phyloP scores from a whole-genome alignment of 2,329 filamentous ascomycete genomes.

The Sordariomycetes sp. region DNA sequence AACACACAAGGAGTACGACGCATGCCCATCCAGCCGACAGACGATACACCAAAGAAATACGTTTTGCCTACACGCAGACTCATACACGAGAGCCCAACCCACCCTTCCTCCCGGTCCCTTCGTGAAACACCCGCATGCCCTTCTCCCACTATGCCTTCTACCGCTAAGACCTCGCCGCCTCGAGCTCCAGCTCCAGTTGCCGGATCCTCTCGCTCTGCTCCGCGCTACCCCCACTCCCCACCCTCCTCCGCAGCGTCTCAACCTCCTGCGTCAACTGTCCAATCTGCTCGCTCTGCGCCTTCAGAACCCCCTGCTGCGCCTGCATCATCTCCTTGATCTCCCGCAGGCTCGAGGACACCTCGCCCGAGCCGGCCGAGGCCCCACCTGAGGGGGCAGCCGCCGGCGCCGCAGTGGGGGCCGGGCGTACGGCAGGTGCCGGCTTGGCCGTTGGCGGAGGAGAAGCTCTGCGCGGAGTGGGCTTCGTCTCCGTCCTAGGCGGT shows the following conservation, averaged over 20 bases:
- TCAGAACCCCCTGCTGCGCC: constrained; percentile 67
- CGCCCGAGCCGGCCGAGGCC: constrained; percentile 7
- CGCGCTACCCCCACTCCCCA: constrained; percentile 39
- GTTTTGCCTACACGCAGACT: too few relatives aligned
- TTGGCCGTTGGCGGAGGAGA: constrained; percentile 8
- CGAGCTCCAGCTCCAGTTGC: constrained; percentile 57
- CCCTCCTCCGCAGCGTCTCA: constrained; percentile 68
- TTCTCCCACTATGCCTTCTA: background rate
- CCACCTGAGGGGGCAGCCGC: constrained; percentile 13
- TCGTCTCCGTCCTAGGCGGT: constrained; percentile 7
- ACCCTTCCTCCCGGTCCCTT: background rate
- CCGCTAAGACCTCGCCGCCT: constrained; percentile 47
- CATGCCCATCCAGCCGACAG: too few relatives aligned
- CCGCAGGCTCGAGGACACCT: constrained; percentile 54
- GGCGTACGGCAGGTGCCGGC: constrained; percentile 13
- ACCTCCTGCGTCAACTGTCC: constrained; percentile 60
- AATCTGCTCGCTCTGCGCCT: constrained; percentile 68
- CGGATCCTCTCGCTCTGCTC: constrained; percentile 60
- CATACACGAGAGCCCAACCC: background rate
- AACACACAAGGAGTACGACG: too few relatives aligned
- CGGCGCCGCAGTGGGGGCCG: constrained; percentile 11
- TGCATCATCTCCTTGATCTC: constrained; percentile 72
- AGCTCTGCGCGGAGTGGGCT: constrained; percentile 22
- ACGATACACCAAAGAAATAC: too few relatives aligned
- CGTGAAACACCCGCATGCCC: background rate